A percentile compares a stretch with the other conserved stretches of the same genome.
Conservation (phyloP, 2,329 filamentous ascomycete genomes). For the Metarhizium robertsii region DNA sequence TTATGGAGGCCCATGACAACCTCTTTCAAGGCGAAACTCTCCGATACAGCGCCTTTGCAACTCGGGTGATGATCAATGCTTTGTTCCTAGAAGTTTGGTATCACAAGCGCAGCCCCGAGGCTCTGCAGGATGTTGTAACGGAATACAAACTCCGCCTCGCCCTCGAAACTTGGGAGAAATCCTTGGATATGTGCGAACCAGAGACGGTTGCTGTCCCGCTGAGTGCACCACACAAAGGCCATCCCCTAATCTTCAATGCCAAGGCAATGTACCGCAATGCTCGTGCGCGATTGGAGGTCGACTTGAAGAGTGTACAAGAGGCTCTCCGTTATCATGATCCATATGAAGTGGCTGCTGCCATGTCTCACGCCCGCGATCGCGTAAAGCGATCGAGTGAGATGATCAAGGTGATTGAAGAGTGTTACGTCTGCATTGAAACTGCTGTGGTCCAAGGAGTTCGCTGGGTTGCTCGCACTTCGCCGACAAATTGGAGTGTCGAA, state of each 20-base stretch:
- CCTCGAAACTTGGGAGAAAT: conserved; percentile 98
- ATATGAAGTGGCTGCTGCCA: conserved; percentile 92
- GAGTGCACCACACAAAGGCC: conserved; percentile 89
- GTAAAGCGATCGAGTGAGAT: conserved; percentile 94
- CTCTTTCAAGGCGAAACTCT: conserved; percentile 88
- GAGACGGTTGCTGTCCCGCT: conserved; percentile 82
- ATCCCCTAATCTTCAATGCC: conserved; percentile 95
- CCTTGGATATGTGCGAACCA: conserved; percentile 83
- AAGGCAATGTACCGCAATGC: conserved; percentile 96
- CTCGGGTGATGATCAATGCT: conserved; percentile 97
- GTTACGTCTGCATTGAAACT: conserved; percentile 95
- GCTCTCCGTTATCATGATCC: conserved; percentile 94
- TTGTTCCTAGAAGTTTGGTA: conserved; percentile 98
- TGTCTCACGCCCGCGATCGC: conserved; percentile 88
- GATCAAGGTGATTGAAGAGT: conserved; percentile 97
- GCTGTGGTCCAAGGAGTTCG: conserved; percentile 89
- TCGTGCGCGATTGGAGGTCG: conserved; percentile 82
- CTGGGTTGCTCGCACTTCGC: conserved; percentile 95
- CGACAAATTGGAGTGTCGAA: conserved; percentile 98
- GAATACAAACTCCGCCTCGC: conserved; percentile 96
- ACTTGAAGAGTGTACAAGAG: conserved; percentile 92
- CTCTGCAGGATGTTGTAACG: conserved; percentile 91
- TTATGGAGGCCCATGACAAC: conserved; percentile 89
- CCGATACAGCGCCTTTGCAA: conserved; percentile 92
- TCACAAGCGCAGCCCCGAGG: conserved; percentile 96